phyloP scores from a whole-genome alignment of 2,329 filamentous ascomycete genomes.

The Aspergillus floridensis region DNA sequence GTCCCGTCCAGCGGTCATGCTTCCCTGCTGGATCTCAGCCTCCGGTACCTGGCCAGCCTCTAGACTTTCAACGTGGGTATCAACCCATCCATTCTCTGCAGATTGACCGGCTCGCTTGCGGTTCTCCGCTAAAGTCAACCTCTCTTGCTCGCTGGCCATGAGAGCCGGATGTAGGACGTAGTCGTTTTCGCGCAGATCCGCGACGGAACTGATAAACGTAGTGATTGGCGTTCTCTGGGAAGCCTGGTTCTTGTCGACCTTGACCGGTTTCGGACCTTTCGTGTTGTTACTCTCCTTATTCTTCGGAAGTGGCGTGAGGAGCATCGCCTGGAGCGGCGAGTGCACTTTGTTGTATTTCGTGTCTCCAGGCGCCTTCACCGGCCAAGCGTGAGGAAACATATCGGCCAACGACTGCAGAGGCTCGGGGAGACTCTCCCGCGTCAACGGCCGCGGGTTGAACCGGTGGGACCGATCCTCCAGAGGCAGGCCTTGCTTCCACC shows the following conservation, averaged over 20 bases:
- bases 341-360: conserved; percentile 76
- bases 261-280: conserved; percentile 58
- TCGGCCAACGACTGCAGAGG: conserved; percentile 67
- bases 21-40: conserved; percentile 71
- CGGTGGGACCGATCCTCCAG: conserved; percentile 30
- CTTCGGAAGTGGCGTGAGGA: conserved; percentile 71
- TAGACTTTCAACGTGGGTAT: conserved; percentile 66
- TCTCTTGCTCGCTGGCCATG: conserved; percentile 58
- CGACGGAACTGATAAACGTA: conserved; percentile 67
- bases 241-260: conserved; percentile 65
- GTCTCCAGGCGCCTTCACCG: conserved; percentile 82
- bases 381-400: conserved; percentile 88
- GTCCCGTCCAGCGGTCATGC: conserved; percentile 76
- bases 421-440: conserved; percentile 39
- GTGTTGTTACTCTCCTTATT: conserved; percentile 64
- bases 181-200: conserved; percentile 78
- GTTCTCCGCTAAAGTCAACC: conserved; percentile 51
- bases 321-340: conserved; percentile 81
- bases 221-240: conserved; percentile 79
- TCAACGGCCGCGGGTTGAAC: conserved; percentile 36
- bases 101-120: conserved; percentile 53
- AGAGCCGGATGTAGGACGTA: conserved; percentile 80
- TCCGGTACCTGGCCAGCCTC: conserved; percentile 69
- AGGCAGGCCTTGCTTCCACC: conserved; percentile 42
- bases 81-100: conserved; percentile 70